Conservation (phyloP, 208 protist species). For the Acanthamoeba divionensis region DNA sequence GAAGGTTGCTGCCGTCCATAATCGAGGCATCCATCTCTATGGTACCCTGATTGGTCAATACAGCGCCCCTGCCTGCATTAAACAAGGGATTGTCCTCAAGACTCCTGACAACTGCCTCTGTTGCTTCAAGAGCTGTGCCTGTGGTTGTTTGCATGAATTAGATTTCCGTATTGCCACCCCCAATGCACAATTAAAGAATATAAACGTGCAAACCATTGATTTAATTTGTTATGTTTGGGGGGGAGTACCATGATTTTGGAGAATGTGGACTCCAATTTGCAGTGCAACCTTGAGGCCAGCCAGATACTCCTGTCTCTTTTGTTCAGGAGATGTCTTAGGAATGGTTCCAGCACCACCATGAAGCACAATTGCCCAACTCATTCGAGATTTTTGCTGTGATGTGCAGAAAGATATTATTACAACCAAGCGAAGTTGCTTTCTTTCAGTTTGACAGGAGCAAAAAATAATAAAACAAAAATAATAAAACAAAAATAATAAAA, state of each 20-base stretch:
- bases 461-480: not conserved
- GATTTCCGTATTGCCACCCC: not conserved
- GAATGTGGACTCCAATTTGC: not conserved
- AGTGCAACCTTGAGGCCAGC: conserved; percentile 2
- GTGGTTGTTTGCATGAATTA: not conserved
- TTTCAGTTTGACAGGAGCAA: not conserved
- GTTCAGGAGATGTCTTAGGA: not conserved
- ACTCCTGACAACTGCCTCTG: conserved; percentile 48
- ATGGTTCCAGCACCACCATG: conserved; percentile 67
- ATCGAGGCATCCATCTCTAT: conserved; percentile 66
- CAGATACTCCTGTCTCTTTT: not conserved
- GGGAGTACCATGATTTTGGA: conserved; percentile 12
- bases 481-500: too few species aligned
- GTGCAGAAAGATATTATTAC: not conserved
- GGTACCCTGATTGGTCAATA: conserved; percentile 54
- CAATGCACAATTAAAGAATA: not conserved
- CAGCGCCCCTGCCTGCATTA: conserved; percentile 66
- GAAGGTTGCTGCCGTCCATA: conserved; percentile 59
- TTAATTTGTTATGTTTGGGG: not conserved
- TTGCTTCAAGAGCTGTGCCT: conserved; percentile 30
- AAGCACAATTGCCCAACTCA: conserved; percentile 35
- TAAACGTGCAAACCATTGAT: not conserved
- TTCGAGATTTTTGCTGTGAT: not conserved
- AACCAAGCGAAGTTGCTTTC: not conserved
- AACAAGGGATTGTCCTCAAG: conserved; percentile 61